These are phyloP conservation scores for Metarhizium guizhouense DNA, from an alignment of 2,329 filamentous ascomycete genomes.

Conservation along the genomic window DNA sequence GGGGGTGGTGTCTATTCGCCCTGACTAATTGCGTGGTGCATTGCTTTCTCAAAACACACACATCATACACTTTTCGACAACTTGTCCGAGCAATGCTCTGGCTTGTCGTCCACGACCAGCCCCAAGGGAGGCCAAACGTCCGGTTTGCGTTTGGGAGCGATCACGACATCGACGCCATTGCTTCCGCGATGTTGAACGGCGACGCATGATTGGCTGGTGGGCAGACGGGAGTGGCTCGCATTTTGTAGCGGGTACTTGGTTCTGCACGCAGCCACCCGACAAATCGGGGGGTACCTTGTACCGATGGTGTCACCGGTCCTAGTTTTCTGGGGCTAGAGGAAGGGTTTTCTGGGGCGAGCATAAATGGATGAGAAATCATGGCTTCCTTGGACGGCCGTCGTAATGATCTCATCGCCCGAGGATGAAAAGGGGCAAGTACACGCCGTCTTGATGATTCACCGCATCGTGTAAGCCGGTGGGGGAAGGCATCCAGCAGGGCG, in stretches of 20 bases:
- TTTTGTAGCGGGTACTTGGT: slow-evolving; percentile 6
- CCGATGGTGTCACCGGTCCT: neutral
- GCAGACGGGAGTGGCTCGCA: slow-evolving; percentile 11
- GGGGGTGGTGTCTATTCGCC: neutral
- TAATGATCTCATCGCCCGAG: slow-evolving; percentile 5
- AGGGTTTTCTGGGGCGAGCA: slow-evolving; percentile 1
- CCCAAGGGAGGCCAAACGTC: slow-evolving; percentile 11
- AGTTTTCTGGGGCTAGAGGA: slow-evolving; percentile 5
- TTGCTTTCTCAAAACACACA: neutral
- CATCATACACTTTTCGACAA: slow-evolving; percentile 1
- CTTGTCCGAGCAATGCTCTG: neutral
- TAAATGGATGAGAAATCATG: neutral
- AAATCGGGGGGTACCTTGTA: neutral
- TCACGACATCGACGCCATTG: slow-evolving; percentile 45
- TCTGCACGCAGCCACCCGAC: no score
- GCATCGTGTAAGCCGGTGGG: no score
- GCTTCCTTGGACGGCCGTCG: neutral
- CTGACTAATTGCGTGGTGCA: neutral
- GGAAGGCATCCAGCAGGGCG: neutral
- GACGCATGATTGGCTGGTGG: slow-evolving; percentile 26
- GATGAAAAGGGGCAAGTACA: neutral
- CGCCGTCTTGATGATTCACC: neutral
- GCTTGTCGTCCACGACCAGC: neutral
- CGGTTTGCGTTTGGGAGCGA: slow-evolving; percentile 26
- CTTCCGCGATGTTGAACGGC: slow-evolving; percentile 32